Evolutionary conservation across 768 basidiomycete genomes (phyloP).

Genomic region (Lentinula lateritia): DNA sequence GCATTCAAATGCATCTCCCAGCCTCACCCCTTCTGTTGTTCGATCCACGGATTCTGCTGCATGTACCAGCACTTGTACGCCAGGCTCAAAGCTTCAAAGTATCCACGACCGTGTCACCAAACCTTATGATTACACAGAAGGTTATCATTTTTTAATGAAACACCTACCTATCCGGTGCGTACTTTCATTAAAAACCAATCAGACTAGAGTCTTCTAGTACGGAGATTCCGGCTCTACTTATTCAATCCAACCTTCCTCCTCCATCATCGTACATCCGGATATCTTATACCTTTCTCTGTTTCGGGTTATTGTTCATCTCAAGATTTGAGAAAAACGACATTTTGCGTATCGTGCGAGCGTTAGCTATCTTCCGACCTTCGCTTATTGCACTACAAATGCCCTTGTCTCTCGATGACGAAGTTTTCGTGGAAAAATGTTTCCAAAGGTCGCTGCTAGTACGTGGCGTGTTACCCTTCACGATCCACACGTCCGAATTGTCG

Average conservation of each 20-base stretch:
- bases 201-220: slow-evolving; percentile 33
- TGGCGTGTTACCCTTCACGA: slow-evolving; percentile 13
- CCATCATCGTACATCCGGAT: slow-evolving; percentile 8
- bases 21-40: slow-evolving; percentile 31
- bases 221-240: slow-evolving; percentile 37
- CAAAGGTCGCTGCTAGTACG: slow-evolving; percentile 85
- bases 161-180: slow-evolving; percentile 80
- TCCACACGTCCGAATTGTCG: slow-evolving; percentile 7
- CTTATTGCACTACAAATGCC: slow-evolving; percentile 98
- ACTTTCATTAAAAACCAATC: slow-evolving; percentile 25
- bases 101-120: slow-evolving; percentile 62
- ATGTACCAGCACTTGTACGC: slow-evolving; percentile 12
- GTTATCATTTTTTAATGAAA: slow-evolving; percentile 96
- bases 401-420: slow-evolving; percentile 90
- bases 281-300: slow-evolving; percentile 10
- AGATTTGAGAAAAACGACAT: slow-evolving; percentile 98
- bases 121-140: slow-evolving; percentile 94
- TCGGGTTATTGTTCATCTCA: slow-evolving; percentile 15
- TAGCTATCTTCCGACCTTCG: slow-evolving; percentile 94
- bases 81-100: slow-evolving; percentile 43
- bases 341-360: slow-evolving; percentile 86
- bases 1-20: slow-evolving; percentile 34
- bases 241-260: slow-evolving; percentile 15
- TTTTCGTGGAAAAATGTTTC: slow-evolving; percentile 94
- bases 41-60: slow-evolving; percentile 24